Evolutionary conservation across 345 rosid genomes (phyloP), one percentile per base, ranked within the genome.

Genomic region (Microcos paniculata): DNA sequence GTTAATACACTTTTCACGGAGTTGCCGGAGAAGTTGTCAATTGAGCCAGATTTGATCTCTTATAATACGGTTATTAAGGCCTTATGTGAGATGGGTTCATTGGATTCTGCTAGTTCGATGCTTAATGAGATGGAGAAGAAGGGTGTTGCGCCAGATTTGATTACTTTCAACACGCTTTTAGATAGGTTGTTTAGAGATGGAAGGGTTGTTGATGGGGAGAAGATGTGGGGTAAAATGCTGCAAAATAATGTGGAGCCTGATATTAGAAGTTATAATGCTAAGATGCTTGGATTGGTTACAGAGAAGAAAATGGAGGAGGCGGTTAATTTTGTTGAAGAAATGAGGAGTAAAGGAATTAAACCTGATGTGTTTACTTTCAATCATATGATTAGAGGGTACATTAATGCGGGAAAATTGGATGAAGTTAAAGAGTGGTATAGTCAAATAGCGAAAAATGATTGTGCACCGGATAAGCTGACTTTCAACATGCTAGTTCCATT

Each of bases 61-160:
- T 90, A 82, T 82, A 91, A 91, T 59, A 87, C 79, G 13, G 77
- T 84, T 62, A 78, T 90, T 38, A 93, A 88, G 77, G 94, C 87
- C 6, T 84, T 80, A 40, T 89, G 88, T 64, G 85, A 85, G 53
- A 88, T 70, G 82, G 91, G 88, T 35, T 80, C 83, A 24, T 79
- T 85, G 19, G 79, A 82, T 26, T 80, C 82, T 51, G 97, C 90
- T 12, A 55, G 65, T 66, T 68, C 59, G 3, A 70, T 85, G 82
- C 62, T 90, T 26, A 83, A 88, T 78, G 90, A 85, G 84, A 92
- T 94, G 90, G 85, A 80, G 79, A 80, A 72, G 81, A 84, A 81
- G 55, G 90, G 89, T 31, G 14, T 92, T 35, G 76, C 76, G 53
- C 90, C 90, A 6, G 78, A 84, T 84, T 42, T 80, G 80, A 48